Evolutionary conservation across 1,139 yeast species (phyloP), one percentile per base, ranked within the genome.

Genomic region (Yamadazyma sp.): DNA sequence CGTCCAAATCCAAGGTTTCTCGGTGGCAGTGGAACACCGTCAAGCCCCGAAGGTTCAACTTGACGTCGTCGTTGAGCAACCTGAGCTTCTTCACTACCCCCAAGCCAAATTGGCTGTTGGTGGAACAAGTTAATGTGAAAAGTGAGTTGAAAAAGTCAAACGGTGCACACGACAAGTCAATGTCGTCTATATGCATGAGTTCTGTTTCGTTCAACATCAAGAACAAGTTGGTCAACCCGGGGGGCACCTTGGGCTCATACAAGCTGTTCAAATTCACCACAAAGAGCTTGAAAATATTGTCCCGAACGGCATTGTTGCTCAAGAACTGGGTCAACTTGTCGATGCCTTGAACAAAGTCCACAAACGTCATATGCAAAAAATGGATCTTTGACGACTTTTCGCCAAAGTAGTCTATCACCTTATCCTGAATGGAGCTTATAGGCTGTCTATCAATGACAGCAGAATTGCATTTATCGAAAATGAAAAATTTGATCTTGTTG

Each of bases 21-120:
- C 55, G 57, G 44, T 67, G 73, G 35, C 64, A 57, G 46, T 67
- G 73, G 44, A 61, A 61, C 1, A 64, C 23, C 1, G 69, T 63
- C 21, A 67, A 47, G 5, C 67, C 69, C 29, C 53, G 54, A 20
- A 67, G 46, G 30, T 52, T 52, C 32, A 67, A 43, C 45, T 62
- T 64, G 26, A 18, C 21, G 8, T 48, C 54, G 2, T 51, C 47
- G 32, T 53, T 50, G 6, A 48, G 31, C 8, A 65, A 44, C 34
- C 54, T 50, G 12, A 67, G 34, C 24, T 53, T 51, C 21, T 49
- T 46, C 20, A 67, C 41, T 3, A 67, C 47, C 29, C 58, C 60
- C 13, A 66, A 45, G 3, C 73, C 73, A 22, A 61, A 43, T 37
- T 62, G 68, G 37, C 53, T 52, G 30, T 52, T 55, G 13, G 72